phyloP scores from a whole-genome alignment of 352 stramenopile genomes.

The Elongisporangium prolatum region DNA sequence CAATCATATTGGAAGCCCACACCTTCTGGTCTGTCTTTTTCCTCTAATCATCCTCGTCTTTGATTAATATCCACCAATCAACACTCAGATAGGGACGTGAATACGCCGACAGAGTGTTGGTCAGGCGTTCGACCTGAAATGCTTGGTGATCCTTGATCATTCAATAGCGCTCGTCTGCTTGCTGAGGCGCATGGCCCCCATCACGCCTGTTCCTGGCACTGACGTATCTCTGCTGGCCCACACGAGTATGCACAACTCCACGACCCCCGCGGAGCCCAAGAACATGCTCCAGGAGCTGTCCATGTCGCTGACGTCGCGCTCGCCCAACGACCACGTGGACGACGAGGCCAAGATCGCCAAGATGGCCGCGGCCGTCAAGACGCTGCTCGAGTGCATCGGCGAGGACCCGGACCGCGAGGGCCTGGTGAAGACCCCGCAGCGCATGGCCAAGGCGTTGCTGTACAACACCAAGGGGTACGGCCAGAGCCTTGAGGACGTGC shows the following conservation, averaged over 20 bases:
- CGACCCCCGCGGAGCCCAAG: neutral
- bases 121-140: neutral
- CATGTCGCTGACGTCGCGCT: slow-evolving; percentile 56
- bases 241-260: slow-evolving; percentile 15
- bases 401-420: slow-evolving; percentile 95
- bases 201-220: slow-evolving; percentile 18
- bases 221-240: slow-evolving; percentile 4
- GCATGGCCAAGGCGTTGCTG: slow-evolving; percentile 96
- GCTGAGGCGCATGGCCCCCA: slow-evolving; percentile 29
- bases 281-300: slow-evolving; percentile 41
- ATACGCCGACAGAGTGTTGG: neutral
- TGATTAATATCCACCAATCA: neutral
- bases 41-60: neutral
- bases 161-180: slow-evolving; percentile 1
- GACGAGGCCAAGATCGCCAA: slow-evolving; percentile 83
- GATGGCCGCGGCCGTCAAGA: slow-evolving; percentile 92
- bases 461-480: slow-evolving; percentile 96
- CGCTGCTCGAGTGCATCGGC: slow-evolving; percentile 92
- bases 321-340: slow-evolving; percentile 57
- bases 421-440: slow-evolving; percentile 94
- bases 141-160: neutral
- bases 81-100: neutral
- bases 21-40: neutral
- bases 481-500: slow-evolving; percentile 83
- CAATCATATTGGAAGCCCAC: neutral